Evolutionary conservation across 2,329 filamentous ascomycete species (phyloP), one percentile per base, ranked within the genome.

Genomic region (Celoporthe dispersa): DNA sequence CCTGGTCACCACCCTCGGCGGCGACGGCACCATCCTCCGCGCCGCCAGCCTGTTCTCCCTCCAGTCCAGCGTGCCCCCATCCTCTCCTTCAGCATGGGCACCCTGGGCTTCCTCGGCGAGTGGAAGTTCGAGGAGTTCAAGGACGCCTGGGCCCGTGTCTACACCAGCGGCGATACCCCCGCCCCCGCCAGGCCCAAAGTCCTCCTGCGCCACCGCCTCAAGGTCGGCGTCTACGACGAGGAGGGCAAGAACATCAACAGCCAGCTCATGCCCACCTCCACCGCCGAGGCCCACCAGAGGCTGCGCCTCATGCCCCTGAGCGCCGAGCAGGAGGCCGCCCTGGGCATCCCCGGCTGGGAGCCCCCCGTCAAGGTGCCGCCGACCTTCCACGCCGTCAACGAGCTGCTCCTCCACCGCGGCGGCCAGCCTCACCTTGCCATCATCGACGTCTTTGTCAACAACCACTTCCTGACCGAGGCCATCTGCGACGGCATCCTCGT

Each of bases 101-200:
- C 95, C 0, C 84, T 99, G 0, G 96, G 96, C 0, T 99, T 99
- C 75, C 83, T 99, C 9, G 94, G 95, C 22, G 95, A 98, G 80
- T 99, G 95, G 94, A 97, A 96, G 76, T 98, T 98, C 78, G 85
- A 86, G 8, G 94, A 98, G 76, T 93, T 97, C 82, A 97, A 97
- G 81, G 88, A 93, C 64, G 96, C 96, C 0, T 97, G 97, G 83
- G 86, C 94, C 64, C 93, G 98, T 78, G 93, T 96, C 67, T 98
- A 97, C 82, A 97, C 97, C 92, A 88, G 86, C 75, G 87, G 87
- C 2, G 87, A 86, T 73, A 70, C 74, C 72, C 64, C 75, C 72
- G 48, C 74, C 75, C 68, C 76, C 77, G 33, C 66, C 31, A 95
- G 96, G 79, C 92, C 91, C 41, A 92, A 94, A 72, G 90, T 98